phyloP scores from a whole-genome alignment of 768 basidiomycete species.

The Hygrophorus russula region DNA sequence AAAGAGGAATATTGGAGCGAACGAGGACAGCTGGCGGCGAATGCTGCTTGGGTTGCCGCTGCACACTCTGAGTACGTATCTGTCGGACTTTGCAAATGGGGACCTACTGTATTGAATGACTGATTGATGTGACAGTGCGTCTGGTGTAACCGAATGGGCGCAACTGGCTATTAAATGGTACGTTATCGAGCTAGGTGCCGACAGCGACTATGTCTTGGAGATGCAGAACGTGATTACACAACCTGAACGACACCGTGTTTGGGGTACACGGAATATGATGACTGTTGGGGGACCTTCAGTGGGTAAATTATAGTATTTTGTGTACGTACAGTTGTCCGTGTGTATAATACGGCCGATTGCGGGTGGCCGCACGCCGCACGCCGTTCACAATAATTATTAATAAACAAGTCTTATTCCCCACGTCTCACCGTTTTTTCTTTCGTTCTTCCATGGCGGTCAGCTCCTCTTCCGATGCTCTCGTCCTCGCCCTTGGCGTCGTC shows the following conservation, averaged over 20 bases:
- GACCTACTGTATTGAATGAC: not conserved
- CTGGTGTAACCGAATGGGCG: constrained; percentile 41
- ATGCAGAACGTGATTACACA: constrained; percentile 21
- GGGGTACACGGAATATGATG: constrained; percentile 30
- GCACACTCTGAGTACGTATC: constrained; percentile 50
- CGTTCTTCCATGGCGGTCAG: constrained; percentile 37
- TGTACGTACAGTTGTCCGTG: too few relatives aligned
- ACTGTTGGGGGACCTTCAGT: constrained; percentile 25
- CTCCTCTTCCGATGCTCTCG: constrained; percentile 59
- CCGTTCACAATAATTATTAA: not conserved
- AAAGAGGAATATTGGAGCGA: constrained; percentile 60
- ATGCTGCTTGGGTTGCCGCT: constrained; percentile 48
- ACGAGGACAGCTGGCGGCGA: constrained; percentile 49
- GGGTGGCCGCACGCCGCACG: too few relatives aligned
- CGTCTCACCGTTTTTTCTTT: not conserved
- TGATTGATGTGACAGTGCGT: constrained; percentile 21
- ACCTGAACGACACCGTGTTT: constrained; percentile 35
- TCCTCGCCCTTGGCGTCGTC: constrained; percentile 64
- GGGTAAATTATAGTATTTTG: not conserved
- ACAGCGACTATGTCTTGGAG: constrained; percentile 35
- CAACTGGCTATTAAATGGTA: constrained; percentile 41
- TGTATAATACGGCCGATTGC: too few relatives aligned
- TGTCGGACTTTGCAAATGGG: not conserved
- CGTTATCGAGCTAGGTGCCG: constrained; percentile 41
- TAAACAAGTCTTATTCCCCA: not conserved